phyloP scores from a whole-genome alignment of 148 eudicot species.

The Vaccinium vitisidaea region DNA sequence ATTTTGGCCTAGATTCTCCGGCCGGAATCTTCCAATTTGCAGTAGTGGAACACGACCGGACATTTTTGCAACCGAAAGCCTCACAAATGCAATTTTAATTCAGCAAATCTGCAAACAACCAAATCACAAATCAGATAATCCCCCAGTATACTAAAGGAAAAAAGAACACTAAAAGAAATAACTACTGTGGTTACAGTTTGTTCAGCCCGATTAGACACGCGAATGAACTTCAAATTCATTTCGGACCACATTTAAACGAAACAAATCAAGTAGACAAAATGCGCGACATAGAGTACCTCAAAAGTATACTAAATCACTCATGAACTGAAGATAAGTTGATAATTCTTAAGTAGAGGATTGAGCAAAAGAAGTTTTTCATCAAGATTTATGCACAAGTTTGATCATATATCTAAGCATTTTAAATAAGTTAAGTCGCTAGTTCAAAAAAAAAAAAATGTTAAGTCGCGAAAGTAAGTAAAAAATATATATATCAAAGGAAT shows the following conservation, averaged over 20 bases:
- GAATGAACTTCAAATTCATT: neutral
- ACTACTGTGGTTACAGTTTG: neutral
- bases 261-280: neutral
- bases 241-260: neutral
- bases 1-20: slow-evolving; percentile 76
- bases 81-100: neutral
- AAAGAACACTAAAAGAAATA: neutral
- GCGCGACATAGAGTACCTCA: no score
- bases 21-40: slow-evolving; percentile 54
- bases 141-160: neutral
- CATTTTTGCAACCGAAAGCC: slow-evolving; percentile 36
- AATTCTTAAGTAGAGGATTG: no score
- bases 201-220: neutral
- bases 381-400: neutral
- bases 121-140: neutral
- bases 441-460: no score
- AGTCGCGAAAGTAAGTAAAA: neutral
- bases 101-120: no score
- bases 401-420: neutral
- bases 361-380: neutral
- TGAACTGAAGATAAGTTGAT: neutral
- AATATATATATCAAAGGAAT: neutral
- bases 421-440: no score
- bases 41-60: slow-evolving; percentile 48
- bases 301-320: neutral